These are phyloP conservation scores for Tausonia pullulans DNA, from an alignment of 1,284 basidiomycete species.

Conservation along the genomic window DNA sequence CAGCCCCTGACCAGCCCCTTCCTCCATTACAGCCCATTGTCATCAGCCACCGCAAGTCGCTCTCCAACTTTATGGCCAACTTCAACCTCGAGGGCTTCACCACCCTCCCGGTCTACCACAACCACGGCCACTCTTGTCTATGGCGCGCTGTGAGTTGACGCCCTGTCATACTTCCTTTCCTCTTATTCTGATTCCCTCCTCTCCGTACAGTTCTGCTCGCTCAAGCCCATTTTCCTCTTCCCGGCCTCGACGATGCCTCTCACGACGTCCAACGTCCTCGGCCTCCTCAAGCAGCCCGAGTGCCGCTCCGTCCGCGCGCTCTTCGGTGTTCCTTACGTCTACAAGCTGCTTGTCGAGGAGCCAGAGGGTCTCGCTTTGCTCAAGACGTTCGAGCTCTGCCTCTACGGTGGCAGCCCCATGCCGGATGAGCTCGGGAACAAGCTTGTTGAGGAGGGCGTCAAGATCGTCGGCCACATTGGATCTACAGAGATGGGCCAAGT, in stretches of 20 bases:
- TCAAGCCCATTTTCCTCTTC: conserved; percentile 43
- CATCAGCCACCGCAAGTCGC: conserved; percentile 35
- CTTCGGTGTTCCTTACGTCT: conserved; percentile 39
- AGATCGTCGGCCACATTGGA: conserved; percentile 47
- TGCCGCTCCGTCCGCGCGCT: conserved; percentile 23
- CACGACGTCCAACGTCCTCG: conserved; percentile 42
- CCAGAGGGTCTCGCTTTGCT: conserved; percentile 41
- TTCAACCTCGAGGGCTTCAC: conserved; percentile 39
- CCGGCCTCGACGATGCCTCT: conserved; percentile 43
- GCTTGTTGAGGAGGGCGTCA: conserved; percentile 44
- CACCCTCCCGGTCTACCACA: conserved; percentile 41
- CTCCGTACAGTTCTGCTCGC: conserved; percentile 30
- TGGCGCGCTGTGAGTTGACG: conserved; percentile 24
- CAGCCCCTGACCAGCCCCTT: no score
- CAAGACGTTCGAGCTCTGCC: conserved; percentile 37
- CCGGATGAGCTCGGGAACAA: conserved; percentile 46
- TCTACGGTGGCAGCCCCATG: conserved; percentile 37
- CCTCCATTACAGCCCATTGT: conserved; percentile 23
- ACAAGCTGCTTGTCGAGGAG: conserved; percentile 44
- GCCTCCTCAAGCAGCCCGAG: conserved; percentile 27
- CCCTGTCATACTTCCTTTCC: no score
- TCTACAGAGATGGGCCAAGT: conserved; percentile 30
- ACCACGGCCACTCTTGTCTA: conserved; percentile 10
- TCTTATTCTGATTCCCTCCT: no score
- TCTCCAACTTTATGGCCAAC: conserved; percentile 35